Base-by-base conservation (phyloP, 2,329 filamentous ascomycete species). In the Trichoderma atrobrunneum region DNA sequence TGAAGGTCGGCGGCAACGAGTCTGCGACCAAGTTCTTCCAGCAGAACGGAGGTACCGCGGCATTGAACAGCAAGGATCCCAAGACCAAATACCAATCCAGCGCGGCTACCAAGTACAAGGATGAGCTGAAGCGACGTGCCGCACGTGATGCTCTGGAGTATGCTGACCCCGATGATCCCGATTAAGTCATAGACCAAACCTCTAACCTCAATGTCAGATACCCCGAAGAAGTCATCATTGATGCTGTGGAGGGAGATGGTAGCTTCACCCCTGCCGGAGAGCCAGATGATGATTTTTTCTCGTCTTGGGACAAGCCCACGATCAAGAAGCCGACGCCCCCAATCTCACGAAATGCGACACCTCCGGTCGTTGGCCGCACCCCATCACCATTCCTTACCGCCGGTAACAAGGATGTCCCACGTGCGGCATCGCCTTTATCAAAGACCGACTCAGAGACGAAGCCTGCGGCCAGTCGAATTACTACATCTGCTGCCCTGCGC, bases 1-100 rank as follows among this genome's bases (percentile, higher is more conserved):
- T 99, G 95, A 99, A 99, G 85, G 94, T 98, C 18, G 96, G 96
- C 76, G 96, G 96, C 72, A 99, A 99, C 80, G 95, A 98, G 84
- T 97, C 94, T 72, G 96, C 96, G 63, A 98, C 95, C 79, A 98
- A 97, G 84, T 99, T 94, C 86, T 99, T 98, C 86, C 95, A 98
- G 84, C 92, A 94, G 77, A 96, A 99, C 81, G 96, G 96, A 75
- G 96, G 96, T 74, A 95, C 93, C 54, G 95, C 95, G 64, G 95
- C 95, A 70, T 89, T 99, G 74, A 94, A 94, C 77, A 98, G 94
- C 89, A 98, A 98, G 83, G 96, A 99, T 80, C 88, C 92, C 62
- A 98, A 98, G 85, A 94, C 93, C 71, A 99, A 99, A 86, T 99
- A 99, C 83, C 94, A 93, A 69, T 98, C 93, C 75, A 92, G 90